Evolutionary conservation across 345 rosid genomes (phyloP).

Genomic region (Viola odorata): DNA sequence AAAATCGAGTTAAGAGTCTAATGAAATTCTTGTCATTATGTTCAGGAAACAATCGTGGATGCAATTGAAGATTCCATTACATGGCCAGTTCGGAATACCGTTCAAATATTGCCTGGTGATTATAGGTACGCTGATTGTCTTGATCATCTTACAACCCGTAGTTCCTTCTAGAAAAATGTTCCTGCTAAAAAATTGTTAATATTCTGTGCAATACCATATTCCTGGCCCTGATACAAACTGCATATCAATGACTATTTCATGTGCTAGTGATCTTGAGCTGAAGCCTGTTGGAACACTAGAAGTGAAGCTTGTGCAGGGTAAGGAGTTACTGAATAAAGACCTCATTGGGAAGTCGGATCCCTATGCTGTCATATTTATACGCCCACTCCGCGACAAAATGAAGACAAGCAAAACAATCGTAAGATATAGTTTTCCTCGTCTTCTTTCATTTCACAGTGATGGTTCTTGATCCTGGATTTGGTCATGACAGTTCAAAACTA

Average conservation of each 20-base stretch:
- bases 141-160: neutral
- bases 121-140: constrained; percentile 47
- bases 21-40: constrained; percentile 1
- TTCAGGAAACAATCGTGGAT: constrained; percentile 72
- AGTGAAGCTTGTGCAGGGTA: constrained; percentile 89
- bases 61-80: constrained; percentile 86
- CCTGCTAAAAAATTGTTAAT: no score
- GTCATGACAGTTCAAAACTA: neutral
- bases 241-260: neutral
- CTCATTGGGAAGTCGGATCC: constrained; percentile 93
- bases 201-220: neutral
- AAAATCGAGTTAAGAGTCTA: neutral
- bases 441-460: neutral
- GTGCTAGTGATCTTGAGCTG: constrained; percentile 61
- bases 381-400: constrained; percentile 65
- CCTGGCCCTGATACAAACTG: neutral
- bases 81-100: constrained; percentile 86
- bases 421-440: constrained; percentile 14
- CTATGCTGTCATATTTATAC: constrained; percentile 60
- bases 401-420: constrained; percentile 79
- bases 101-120: constrained; percentile 82
- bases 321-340: constrained; percentile 78
- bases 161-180: no score
- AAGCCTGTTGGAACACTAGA: constrained; percentile 87
- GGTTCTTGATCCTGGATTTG: neutral